Evolutionary conservation across 345 rosid genomes (phyloP).

Genomic region (Syzygium grande): DNA sequence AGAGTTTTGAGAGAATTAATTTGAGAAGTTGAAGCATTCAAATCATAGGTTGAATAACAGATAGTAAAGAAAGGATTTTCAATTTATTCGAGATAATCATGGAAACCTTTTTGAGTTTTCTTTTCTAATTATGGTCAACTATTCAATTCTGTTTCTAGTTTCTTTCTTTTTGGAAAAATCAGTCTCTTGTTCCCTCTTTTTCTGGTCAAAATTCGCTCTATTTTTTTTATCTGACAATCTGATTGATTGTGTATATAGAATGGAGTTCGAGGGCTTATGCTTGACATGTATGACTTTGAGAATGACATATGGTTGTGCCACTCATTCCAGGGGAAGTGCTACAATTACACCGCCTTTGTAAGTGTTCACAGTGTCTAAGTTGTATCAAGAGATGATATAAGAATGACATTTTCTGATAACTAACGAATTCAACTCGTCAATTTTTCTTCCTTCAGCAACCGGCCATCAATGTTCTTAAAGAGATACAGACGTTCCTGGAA

Average conservation of each 20-base stretch:
- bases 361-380: slow-evolving; percentile 12
- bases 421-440: neutral
- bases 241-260: slow-evolving; percentile 34
- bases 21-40: neutral
- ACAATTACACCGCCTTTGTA: slow-evolving; percentile 76
- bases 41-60: neutral
- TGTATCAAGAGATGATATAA: neutral
- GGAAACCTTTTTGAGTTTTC: neutral
- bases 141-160: neutral
- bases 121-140: neutral
- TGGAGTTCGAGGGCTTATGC: slow-evolving; percentile 93
- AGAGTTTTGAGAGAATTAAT: neutral
- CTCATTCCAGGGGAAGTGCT: slow-evolving; percentile 63
- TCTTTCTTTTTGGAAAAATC: neutral
- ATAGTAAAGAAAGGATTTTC: neutral
- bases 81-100: neutral
- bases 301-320: slow-evolving; percentile 90
- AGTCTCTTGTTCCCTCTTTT: neutral
- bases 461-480: slow-evolving; percentile 68
- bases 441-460: slow-evolving; percentile 51
- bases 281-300: slow-evolving; percentile 79
- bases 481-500: slow-evolving; percentile 56
- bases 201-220: neutral
- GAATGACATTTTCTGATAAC: neutral
- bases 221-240: neutral